Base-by-base conservation (phyloP, 176 grass and related monocot genomes). In the Avena eriantha region DNA sequence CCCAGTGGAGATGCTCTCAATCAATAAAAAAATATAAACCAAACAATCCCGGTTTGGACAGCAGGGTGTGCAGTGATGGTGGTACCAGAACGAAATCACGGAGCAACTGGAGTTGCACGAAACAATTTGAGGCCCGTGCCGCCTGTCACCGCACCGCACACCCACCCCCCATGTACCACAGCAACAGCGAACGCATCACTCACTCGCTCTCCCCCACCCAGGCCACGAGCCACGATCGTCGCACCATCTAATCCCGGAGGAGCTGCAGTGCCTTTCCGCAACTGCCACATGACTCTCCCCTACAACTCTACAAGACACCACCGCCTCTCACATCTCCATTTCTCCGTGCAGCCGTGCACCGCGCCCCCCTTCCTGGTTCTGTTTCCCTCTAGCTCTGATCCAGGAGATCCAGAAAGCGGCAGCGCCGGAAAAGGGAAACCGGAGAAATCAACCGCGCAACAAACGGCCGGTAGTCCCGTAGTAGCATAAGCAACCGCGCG, bases 261-360 rank as follows among this genome's bases (percentile, higher is more conserved):
- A 63, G 67, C 43, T 5, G 26, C 41, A n/a, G 41, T 71, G 88
- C 80, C 76, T 69, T 84, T 81, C 80, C 45, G 50, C 85, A 88
- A 88, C 90, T 71, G 81, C 90, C 90, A 88, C 89, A 90, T 84
- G 85, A 87, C 26, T 39, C 5, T n/a, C 58, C 9, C 55, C 0
- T 1, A 39, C 80, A 66, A 79, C 79, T 54, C 73, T 45, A 86
- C 53, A 53, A 10, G 22, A 60, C 31, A 10, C 56, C 21, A 10
- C 17, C 50, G 0, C 18, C 18, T 77, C 86, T 22, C 80, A 31
- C 65, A 10, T 41, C 39, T 10, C 82, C 26, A 53, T 17, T 33
- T 31, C 23, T 34, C 88, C 79, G 72, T 53, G 73, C 47, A 18
- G 23, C 16, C 73, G 71, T 86, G 88, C 88, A 18, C 21, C 83